A percentile compares a stretch with the other conserved stretches of the same genome.
Conservation (phyloP, 768 basidiomycete species). For the Royoungia palumana region DNA sequence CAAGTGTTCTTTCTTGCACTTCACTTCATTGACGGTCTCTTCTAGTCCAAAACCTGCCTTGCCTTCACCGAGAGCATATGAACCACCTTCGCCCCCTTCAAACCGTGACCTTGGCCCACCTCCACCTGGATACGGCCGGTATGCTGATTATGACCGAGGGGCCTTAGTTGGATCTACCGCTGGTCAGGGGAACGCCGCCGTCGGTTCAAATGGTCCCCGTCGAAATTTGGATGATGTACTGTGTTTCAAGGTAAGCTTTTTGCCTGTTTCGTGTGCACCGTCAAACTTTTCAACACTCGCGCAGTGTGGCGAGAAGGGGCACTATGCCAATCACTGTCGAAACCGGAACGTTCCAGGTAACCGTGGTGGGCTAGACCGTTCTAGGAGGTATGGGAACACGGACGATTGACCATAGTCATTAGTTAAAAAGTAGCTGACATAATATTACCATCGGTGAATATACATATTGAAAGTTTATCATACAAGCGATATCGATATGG, state of each 20-base stretch:
- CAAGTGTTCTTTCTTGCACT: neutral
- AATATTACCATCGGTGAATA: neutral
- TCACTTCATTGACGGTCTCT: constrained; percentile 7
- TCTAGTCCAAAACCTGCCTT: constrained; percentile 73
- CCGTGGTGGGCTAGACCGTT: constrained; percentile 73
- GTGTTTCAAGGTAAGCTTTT: constrained; percentile 72
- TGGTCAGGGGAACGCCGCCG: constrained; percentile 25
- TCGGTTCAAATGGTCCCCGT: constrained; percentile 43
- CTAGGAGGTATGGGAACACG: constrained; percentile 29
- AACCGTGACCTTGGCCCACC: constrained; percentile 83
- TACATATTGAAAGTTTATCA: no score
- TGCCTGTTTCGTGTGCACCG: constrained; percentile 12
- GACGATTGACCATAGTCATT: constrained; percentile 23
- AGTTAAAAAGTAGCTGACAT: neutral
- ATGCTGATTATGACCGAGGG: constrained; percentile 68
- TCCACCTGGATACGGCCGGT: constrained; percentile 89
- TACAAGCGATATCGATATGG: constrained; percentile 49
- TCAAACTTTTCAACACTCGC: constrained; percentile 8
- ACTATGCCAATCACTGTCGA: constrained; percentile 92
- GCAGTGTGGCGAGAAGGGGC: constrained; percentile 88
- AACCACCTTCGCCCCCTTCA: constrained; percentile 70
- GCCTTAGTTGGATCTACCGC: constrained; percentile 31
- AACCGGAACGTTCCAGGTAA: constrained; percentile 91
- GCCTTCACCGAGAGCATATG: constrained; percentile 70
- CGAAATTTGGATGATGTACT: constrained; percentile 80